Evolutionary conservation across 2,329 filamentous ascomycete species (phyloP).

Genomic region (Beauveria scarabaeidicola): DNA sequence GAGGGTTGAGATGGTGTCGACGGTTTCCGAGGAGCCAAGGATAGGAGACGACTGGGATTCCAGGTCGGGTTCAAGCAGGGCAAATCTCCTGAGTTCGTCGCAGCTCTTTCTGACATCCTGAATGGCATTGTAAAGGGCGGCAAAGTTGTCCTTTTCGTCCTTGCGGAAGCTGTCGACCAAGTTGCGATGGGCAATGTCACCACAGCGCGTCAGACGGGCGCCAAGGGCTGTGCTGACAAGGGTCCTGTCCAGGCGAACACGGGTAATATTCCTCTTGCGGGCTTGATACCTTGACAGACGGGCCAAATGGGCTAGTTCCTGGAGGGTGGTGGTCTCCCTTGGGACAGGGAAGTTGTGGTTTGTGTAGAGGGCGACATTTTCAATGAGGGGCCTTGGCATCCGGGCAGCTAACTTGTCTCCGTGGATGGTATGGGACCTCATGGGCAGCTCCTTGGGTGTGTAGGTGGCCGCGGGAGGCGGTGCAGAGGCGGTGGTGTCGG

Average conservation of each 20-base stretch:
- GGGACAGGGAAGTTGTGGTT: slow-evolving; percentile 53
- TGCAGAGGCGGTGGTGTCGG: slow-evolving; percentile 1
- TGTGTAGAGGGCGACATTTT: slow-evolving; percentile 58
- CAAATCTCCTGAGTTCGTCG: slow-evolving; percentile 62
- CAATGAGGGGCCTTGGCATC: slow-evolving; percentile 42
- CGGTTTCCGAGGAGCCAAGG: slow-evolving; percentile 38
- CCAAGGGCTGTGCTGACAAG: slow-evolving; percentile 68
- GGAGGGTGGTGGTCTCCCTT: slow-evolving; percentile 59
- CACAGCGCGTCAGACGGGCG: slow-evolving; percentile 64
- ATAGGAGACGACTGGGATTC: slow-evolving; percentile 42
- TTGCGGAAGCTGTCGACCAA: slow-evolving; percentile 70
- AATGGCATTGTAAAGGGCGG: slow-evolving; percentile 65
- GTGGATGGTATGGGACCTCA: slow-evolving; percentile 2
- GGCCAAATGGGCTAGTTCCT: slow-evolving; percentile 71
- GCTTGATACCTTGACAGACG: slow-evolving; percentile 73
- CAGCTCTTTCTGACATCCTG: slow-evolving; percentile 73
- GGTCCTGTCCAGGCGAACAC: slow-evolving; percentile 64
- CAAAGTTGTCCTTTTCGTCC: slow-evolving; percentile 72
- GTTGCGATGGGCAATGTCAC: slow-evolving; percentile 65
- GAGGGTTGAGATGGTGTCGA: slow-evolving; percentile 38
- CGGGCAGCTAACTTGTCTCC: slow-evolving; percentile 3
- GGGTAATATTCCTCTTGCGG: slow-evolving; percentile 66
- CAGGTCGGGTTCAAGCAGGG: slow-evolving; percentile 63
- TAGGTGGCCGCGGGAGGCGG: not conserved
- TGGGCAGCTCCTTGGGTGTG: not conserved